Base-by-base conservation (phyloP, 1,139 yeast species). In the Blastobotrys petasosporus region DNA sequence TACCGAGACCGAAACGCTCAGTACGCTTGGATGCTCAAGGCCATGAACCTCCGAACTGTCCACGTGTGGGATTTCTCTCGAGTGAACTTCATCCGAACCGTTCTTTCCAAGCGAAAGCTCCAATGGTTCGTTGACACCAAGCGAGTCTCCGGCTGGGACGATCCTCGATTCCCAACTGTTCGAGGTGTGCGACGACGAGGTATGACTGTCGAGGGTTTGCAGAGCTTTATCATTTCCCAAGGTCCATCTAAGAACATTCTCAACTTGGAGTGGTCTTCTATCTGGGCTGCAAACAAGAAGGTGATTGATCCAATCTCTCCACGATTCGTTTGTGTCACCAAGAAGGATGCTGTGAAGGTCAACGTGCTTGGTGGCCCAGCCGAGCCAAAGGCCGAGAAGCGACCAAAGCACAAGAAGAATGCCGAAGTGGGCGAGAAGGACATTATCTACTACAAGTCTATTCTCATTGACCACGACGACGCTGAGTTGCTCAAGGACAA, bases 151-250 rank as follows among this genome's bases (percentile, higher is more conserved):
- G 88, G 87, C 70, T 92, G 98, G 98, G 96, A 90, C 64, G 98
- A 92, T 69, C 97, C 98, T 60, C 79, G 98, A 68, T 92, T 92
- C 88, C 98, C 98, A 57, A 92, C 98, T 41, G 95, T 90, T 37
- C 82, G 96, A 70, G 97, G 97, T 74, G 96, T 90, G 46, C 85
- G 97, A 75, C 82, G 97, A 77, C 85, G 98, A 74, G 98, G 98
- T 74, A 92, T 92, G 97, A 82, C 96, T 39, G 94, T 92, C 54
- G 97, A 92, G 71, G 97, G 97, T 56, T 79, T 92, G 67, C 80
- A 92, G 69, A 85, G 85, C 73, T 92, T 90, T 61, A 85, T 92
- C 58, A 76, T 92, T 54, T 77, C 95, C 45, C 97, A 92, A 73
- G 98, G 98, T 62, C 97, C 98, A 39, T 88, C 97, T 42, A 86